Conservation (phyloP, 208 protist genomes). For the Trypanosoma grayi region DNA sequence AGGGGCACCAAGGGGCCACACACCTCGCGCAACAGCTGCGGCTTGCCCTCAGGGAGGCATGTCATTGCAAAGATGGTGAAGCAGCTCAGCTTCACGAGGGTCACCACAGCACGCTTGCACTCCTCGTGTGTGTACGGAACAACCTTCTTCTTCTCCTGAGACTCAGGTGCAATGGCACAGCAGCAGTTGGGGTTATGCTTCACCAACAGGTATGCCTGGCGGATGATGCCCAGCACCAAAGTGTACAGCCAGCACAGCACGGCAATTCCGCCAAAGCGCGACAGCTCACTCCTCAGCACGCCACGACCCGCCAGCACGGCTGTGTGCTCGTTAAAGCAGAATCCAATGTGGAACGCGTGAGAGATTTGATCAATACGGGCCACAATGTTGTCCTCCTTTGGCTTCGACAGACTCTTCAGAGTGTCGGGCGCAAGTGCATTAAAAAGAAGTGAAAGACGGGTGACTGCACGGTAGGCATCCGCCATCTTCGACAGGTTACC, state of each 20-base stretch:
- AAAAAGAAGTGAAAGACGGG: constrained; percentile 77
- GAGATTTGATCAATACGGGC: constrained; percentile 65
- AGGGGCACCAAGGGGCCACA: constrained; percentile 66
- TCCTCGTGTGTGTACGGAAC: constrained; percentile 55
- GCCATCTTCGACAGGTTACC: constrained; percentile 72
- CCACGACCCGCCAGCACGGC: constrained; percentile 70
- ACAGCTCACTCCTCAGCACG: constrained; percentile 46
- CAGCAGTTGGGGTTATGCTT: constrained; percentile 40
- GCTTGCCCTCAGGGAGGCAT: constrained; percentile 74
- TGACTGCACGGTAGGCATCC: constrained; percentile 83
- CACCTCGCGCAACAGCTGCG: constrained; percentile 68
- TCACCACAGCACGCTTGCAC: constrained; percentile 67
- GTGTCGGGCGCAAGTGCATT: constrained; percentile 65
- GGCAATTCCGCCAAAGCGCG: constrained; percentile 66
- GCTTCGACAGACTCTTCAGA: constrained; percentile 50
- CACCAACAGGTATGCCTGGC: constrained; percentile 67
- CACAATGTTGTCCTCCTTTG: constrained; percentile 49
- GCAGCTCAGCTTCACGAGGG: constrained; percentile 73
- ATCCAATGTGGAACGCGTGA: constrained; percentile 83
- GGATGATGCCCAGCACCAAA: constrained; percentile 64
- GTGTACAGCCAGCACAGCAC: constrained; percentile 87
- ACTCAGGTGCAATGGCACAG: background rate
- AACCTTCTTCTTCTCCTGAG: constrained; percentile 2
- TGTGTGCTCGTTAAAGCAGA: constrained; percentile 82
- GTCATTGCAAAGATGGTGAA: constrained; percentile 82